Evolutionary conservation across 305 asterid genomes (phyloP).

Genomic region (Stenogyne calaminthoides): DNA sequence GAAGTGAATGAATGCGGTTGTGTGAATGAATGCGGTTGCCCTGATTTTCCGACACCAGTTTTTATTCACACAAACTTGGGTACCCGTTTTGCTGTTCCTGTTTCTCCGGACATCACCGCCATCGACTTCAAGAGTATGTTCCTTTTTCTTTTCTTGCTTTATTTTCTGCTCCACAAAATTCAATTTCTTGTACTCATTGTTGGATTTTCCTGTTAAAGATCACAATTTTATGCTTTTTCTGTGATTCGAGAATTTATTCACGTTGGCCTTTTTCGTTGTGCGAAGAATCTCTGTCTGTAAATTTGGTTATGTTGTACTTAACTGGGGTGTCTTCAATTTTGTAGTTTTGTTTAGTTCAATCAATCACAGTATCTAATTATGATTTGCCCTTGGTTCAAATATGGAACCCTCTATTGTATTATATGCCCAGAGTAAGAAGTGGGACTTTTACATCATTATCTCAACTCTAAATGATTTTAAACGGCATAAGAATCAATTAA

Average conservation of each 20-base stretch:
- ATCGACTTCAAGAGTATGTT: conserved; percentile 51
- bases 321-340: not conserved
- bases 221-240: conserved; percentile 18
- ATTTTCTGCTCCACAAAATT: not conserved
- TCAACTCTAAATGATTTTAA: not conserved
- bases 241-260: not conserved
- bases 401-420: not conserved
- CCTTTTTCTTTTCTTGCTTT: not conserved
- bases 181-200: not conserved
- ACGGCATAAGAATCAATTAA: not conserved
- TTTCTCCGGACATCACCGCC: conserved; percentile 42
- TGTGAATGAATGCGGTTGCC: conserved; percentile 37
- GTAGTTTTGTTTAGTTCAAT: not conserved
- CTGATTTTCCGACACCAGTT: conserved; percentile 32
- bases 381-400: not conserved
- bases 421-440: not conserved
- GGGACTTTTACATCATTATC: not conserved
- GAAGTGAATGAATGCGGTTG: not conserved
- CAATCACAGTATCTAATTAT: not conserved
- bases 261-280: not conserved
- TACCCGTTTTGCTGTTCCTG: conserved; percentile 47
- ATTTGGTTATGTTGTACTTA: not conserved
- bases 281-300: not conserved
- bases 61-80: conserved; percentile 54
- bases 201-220: conserved; percentile 18